Evolutionary conservation across 2,329 filamentous ascomycete species (phyloP).

Genomic region (Ophiosphaerella narmari): DNA sequence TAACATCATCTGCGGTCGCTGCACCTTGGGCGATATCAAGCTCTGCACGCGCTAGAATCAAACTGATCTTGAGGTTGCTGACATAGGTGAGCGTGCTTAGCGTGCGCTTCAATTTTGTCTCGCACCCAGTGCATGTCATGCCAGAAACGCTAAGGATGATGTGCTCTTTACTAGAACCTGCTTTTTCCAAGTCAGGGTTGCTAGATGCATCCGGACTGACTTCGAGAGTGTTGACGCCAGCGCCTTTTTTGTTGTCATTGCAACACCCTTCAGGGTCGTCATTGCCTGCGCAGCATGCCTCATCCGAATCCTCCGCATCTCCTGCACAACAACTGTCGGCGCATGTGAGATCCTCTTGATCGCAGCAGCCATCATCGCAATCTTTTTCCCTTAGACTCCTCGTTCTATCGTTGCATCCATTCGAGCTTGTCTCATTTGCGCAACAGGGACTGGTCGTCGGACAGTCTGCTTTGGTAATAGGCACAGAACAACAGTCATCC

Average conservation of each 20-base stretch:
- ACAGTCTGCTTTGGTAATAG: too few relatives aligned
- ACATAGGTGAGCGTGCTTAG: slow-evolving; percentile 57
- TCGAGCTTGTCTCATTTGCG: too few relatives aligned
- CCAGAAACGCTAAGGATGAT: slow-evolving; percentile 66
- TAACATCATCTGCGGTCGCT: slow-evolving; percentile 43
- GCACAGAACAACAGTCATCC: too few relatives aligned
- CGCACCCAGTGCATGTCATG: slow-evolving; percentile 77
- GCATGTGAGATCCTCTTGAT: background rate
- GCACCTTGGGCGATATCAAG: slow-evolving; percentile 59
- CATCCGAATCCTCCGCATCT: background rate
- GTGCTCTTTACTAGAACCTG: slow-evolving; percentile 52
- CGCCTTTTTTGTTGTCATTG: background rate
- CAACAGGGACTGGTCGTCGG: too few relatives aligned
- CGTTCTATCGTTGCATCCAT: too few relatives aligned
- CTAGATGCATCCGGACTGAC: background rate
- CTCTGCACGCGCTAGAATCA: slow-evolving; percentile 68
- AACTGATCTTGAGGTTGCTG: slow-evolving; percentile 64
- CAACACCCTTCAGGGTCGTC: background rate
- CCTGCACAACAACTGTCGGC: background rate
- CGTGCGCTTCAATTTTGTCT: slow-evolving; percentile 64
- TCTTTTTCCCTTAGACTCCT: background rate
- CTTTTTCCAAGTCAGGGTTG: slow-evolving; percentile 27
- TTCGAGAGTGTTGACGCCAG: background rate
- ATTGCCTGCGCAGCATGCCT: background rate
- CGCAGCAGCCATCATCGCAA: background rate